Conservation (phyloP, 139 green algal genomes). For the Spirogloea muscicola region DNA sequence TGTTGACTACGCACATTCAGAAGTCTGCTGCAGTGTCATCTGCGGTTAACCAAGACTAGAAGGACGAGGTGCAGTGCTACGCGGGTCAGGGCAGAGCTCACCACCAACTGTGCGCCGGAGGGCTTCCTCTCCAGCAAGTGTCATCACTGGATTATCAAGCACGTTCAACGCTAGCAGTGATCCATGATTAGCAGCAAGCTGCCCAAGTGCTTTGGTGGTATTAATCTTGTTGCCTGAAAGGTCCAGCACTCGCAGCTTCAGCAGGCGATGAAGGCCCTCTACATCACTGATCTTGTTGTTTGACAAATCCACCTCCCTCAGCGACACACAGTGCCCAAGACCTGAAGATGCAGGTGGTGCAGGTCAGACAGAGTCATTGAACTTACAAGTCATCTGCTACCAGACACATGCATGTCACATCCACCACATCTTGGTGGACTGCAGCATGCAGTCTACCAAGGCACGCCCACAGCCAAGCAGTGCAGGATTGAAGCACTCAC, state of each 20-base stretch:
- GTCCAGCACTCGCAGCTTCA: slow-evolving; percentile 48
- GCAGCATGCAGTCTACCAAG: too few species aligned
- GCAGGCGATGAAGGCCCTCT: slow-evolving; percentile 45
- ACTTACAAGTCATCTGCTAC: too few species aligned
- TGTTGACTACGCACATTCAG: too few species aligned
- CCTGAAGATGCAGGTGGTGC: slow-evolving; percentile 12
- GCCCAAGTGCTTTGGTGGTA: slow-evolving; percentile 35
- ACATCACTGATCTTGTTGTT: slow-evolving; percentile 45
- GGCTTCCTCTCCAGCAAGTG: slow-evolving; percentile 10
- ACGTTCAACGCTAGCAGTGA: slow-evolving; percentile 36
- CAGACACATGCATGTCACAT: too few species aligned
- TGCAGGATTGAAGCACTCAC: too few species aligned
- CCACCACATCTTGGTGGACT: too few species aligned
- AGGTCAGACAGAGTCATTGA: too few species aligned
- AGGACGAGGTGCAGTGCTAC: too few species aligned
- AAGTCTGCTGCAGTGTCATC: too few species aligned
- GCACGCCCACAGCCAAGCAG: too few species aligned
- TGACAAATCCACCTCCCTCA: slow-evolving; percentile 32
- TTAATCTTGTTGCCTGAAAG: slow-evolving; percentile 41
- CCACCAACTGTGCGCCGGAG: slow-evolving; percentile 24
- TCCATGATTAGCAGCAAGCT: slow-evolving; percentile 42
- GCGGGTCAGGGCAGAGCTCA: too few species aligned
- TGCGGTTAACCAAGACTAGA: too few species aligned
- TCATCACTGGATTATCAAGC: slow-evolving; percentile 21
- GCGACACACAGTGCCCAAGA: slow-evolving; percentile 14